phyloP scores from a whole-genome alignment of 202 grass and related monocot species.

The Cymbopogon flexuosus region DNA sequence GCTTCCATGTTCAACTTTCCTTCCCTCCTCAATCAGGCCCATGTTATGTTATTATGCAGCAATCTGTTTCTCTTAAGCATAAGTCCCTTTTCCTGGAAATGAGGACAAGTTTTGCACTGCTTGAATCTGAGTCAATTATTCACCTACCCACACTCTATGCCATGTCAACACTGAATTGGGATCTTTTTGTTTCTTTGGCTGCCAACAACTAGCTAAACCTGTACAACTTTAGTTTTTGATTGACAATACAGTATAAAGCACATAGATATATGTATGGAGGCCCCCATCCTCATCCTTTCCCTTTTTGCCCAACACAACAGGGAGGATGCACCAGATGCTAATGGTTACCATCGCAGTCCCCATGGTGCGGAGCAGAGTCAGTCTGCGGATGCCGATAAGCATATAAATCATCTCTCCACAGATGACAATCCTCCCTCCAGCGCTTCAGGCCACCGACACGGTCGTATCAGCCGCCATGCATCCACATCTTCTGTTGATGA shows the following conservation, averaged over 20 bases:
- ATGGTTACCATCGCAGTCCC: not conserved
- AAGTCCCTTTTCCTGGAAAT: not conserved
- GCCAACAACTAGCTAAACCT: not conserved
- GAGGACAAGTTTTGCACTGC: not conserved
- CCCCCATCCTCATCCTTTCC: not conserved
- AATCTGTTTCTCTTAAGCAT: not conserved
- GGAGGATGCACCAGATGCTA: slow-evolving; percentile 24
- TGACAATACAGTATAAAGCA: not conserved
- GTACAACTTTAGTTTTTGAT: not conserved
- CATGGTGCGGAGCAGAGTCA: slow-evolving; percentile 13
- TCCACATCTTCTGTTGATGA: slow-evolving; percentile 30
- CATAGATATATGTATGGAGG: not conserved
- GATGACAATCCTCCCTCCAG: slow-evolving; percentile 20
- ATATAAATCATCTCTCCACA: not conserved
- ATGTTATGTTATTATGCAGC: not conserved
- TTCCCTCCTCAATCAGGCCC: not conserved
- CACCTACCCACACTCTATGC: not conserved
- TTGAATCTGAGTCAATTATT: not conserved
- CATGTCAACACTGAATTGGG: not conserved
- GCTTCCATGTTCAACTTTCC: not conserved
- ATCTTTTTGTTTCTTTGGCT: not conserved
- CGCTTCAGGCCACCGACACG: slow-evolving; percentile 15
- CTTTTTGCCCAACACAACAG: slow-evolving; percentile 16
- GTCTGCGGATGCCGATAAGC: not conserved
- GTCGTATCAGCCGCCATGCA: not conserved